A percentile compares a stretch with the other conserved stretches of the same genome.
Conservation (phyloP, 2,329 filamentous ascomycete species). For the Neonectria magnoliae region DNA sequence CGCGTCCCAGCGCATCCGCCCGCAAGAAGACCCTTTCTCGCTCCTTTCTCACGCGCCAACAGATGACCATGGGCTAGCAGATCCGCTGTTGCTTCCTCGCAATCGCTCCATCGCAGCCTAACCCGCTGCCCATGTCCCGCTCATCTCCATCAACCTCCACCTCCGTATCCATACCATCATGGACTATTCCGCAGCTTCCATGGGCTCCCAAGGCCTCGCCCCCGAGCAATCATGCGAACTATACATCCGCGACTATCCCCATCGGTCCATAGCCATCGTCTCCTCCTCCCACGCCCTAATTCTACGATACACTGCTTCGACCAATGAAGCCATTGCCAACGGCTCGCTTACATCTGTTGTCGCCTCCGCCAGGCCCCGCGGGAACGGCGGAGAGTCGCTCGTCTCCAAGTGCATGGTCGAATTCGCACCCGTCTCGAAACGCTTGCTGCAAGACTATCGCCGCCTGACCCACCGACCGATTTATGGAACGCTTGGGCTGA, state of each 20-base stretch:
- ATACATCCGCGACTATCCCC: conserved; percentile 85
- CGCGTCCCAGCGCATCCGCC: conserved; percentile 6
- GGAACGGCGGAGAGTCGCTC: conserved; percentile 53
- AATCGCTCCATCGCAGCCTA: conserved; percentile 26
- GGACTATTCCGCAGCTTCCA: conserved; percentile 58
- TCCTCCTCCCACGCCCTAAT: conserved; percentile 83
- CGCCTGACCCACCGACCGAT: conserved; percentile 78
- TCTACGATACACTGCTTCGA: conserved; percentile 78
- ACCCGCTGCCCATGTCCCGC: conserved; percentile 19
- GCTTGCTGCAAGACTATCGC: conserved; percentile 80
- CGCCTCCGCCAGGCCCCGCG: conserved; percentile 56
- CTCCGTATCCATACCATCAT: conserved; percentile 48
- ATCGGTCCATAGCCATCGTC: conserved; percentile 87
- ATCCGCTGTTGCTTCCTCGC: conserved; percentile 23
- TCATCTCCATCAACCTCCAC: conserved; percentile 10
- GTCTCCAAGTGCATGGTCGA: conserved; percentile 85
- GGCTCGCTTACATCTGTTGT: conserved; percentile 66
- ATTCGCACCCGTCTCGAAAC: conserved; percentile 72
- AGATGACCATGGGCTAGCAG: conserved; percentile 32
- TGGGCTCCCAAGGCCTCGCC: conserved; percentile 59
- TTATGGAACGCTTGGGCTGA: conserved; percentile 87
- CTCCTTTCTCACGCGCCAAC: neutral
- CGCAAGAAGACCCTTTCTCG: neutral
- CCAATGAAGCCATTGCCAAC: conserved; percentile 68
- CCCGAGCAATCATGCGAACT: conserved; percentile 76